Conservation (phyloP, 306 rosid genomes). For the Lablab purpureus region DNA sequence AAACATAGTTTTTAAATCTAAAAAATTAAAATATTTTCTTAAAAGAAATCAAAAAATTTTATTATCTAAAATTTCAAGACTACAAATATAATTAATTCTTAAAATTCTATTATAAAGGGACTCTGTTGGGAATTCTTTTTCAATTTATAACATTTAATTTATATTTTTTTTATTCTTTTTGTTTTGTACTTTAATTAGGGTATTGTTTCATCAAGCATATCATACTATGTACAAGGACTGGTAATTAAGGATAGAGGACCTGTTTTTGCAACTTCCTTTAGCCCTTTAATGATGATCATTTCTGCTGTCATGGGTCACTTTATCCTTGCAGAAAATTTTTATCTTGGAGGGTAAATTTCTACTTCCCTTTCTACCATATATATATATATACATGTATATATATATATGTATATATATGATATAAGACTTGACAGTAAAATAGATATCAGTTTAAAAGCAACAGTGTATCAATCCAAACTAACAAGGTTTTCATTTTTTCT, state of each 20-base stretch:
- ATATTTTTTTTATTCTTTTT: background rate
- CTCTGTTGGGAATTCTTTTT: background rate
- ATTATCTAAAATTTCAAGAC: too few species aligned
- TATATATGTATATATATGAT: too few species aligned
- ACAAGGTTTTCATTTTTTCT: constrained; percentile 17
- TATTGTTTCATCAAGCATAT: constrained; percentile 83
- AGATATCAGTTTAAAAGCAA: too few species aligned
- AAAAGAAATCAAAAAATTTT: too few species aligned
- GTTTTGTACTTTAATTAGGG: constrained; percentile 52
- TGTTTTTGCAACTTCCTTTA: constrained; percentile 94
- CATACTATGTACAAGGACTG: constrained; percentile 92
- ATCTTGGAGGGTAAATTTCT: constrained; percentile 80
- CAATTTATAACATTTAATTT: background rate
- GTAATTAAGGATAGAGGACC: constrained; percentile 92
- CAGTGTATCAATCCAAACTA: background rate
- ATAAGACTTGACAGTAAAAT: too few species aligned
- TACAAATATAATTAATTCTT: too few species aligned
- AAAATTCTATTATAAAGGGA: too few species aligned
- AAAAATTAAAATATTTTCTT: too few species aligned
- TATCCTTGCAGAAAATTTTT: constrained; percentile 78
- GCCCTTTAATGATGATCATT: constrained; percentile 96
- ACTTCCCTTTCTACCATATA: background rate
- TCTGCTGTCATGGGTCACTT: constrained; percentile 91
- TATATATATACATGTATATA: too few species aligned
- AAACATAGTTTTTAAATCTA: too few species aligned